Conservation (phyloP, 2,329 filamentous ascomycete species). For the Claviceps monticola region DNA sequence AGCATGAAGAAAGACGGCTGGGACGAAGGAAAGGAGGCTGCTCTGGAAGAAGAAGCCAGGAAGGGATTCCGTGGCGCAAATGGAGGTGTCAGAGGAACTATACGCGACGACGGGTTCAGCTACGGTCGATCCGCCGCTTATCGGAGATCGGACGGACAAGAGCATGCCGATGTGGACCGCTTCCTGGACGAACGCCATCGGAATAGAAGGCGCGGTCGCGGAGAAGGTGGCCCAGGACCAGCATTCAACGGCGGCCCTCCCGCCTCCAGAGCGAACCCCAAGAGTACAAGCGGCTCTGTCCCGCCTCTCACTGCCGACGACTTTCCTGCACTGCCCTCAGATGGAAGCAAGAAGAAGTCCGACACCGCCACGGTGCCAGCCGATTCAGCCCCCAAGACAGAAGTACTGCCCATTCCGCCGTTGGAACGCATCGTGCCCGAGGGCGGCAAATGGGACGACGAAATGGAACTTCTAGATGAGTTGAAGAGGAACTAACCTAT, state of each 20-base stretch:
- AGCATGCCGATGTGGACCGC: constrained; percentile 20
- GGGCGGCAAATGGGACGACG: constrained; percentile 41
- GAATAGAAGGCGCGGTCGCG: constrained; percentile 16
- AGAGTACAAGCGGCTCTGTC: not conserved
- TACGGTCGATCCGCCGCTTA: constrained; percentile 30
- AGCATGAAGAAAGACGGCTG: constrained; percentile 38
- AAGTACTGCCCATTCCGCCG: constrained; percentile 6
- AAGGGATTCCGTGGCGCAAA: constrained; percentile 29
- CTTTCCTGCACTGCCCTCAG: constrained; percentile 22
- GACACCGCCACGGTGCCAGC: constrained; percentile 6
- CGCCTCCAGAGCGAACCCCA: constrained; percentile 8
- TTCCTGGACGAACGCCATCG: constrained; percentile 23
- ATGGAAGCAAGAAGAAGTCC: constrained; percentile 12
- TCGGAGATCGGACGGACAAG: constrained; percentile 12
- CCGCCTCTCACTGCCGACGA: constrained; percentile 18
- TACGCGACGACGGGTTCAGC: constrained; percentile 20
- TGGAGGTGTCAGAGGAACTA: constrained; percentile 25
- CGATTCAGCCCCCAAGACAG: not conserved
- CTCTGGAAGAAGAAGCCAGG: constrained; percentile 26
- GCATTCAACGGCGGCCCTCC: constrained; percentile 6
- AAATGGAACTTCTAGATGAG: constrained; percentile 39
- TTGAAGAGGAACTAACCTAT: constrained; percentile 8
- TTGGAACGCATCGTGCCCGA: constrained; percentile 13
- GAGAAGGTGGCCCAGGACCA: constrained; percentile 15
- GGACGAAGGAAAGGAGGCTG: constrained; percentile 43